Evolutionary conservation across 2,329 filamentous ascomycete species (phyloP).

Genomic region (Aspergillus puulaauensis): DNA sequence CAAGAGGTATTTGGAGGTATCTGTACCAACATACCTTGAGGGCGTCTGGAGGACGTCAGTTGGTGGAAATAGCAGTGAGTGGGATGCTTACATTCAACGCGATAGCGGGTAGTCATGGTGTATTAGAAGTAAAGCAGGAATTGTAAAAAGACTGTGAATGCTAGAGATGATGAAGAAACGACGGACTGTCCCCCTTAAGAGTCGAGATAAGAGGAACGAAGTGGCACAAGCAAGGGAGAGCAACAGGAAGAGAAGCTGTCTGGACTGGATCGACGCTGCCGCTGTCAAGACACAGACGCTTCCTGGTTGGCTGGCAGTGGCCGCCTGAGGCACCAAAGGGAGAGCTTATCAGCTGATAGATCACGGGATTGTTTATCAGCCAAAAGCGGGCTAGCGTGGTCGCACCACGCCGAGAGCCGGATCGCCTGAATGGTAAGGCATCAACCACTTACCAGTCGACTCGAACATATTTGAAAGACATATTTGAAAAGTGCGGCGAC

Average conservation of each 20-base stretch:
- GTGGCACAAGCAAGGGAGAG: slow-evolving; percentile 1
- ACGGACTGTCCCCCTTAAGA: background rate
- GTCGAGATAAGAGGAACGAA: background rate
- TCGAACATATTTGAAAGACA: too few species aligned
- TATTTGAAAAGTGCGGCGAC: too few species aligned
- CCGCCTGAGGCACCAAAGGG: background rate
- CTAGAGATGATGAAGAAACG: background rate
- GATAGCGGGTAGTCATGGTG: slow-evolving; percentile 50
- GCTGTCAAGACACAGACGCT: too few species aligned
- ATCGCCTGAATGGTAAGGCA: too few species aligned
- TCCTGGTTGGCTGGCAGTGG: background rate
- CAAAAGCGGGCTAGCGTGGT: background rate
- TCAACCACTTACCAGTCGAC: too few species aligned
- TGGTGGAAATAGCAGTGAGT: slow-evolving; percentile 3
- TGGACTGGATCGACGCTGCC: background rate
- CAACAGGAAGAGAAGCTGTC: background rate
- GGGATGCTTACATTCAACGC: slow-evolving; percentile 67
- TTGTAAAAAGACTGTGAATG: too few species aligned
- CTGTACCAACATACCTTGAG: slow-evolving; percentile 53
- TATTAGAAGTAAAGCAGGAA: too few species aligned
- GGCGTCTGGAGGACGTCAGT: slow-evolving; percentile 52
- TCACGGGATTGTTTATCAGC: background rate
- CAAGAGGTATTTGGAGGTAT: background rate
- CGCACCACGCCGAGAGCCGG: too few species aligned
- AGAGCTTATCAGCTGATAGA: background rate